Evolutionary conservation across 257 asterid genomes (phyloP).

Genomic region (Echites panduratus): DNA sequence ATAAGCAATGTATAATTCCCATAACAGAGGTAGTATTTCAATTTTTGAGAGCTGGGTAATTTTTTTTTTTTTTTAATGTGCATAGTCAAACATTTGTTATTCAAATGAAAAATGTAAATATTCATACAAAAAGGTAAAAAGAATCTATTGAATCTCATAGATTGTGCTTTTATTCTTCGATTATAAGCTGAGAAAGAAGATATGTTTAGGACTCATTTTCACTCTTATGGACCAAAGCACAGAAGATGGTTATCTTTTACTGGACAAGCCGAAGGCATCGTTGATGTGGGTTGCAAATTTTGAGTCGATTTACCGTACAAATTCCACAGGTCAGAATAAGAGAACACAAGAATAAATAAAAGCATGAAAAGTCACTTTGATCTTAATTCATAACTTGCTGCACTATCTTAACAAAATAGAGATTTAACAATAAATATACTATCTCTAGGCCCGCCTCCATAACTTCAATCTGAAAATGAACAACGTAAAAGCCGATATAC

Average conservation of each 20-base stretch:
- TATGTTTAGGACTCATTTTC: neutral
- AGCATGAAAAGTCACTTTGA: neutral
- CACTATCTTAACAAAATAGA: too few relatives aligned
- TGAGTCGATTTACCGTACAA: too few relatives aligned
- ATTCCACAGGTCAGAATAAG: neutral
- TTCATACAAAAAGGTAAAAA: neutral
- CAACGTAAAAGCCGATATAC: neutral
- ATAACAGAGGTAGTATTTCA: neutral
- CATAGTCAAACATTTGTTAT: neutral
- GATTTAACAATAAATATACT: too few relatives aligned
- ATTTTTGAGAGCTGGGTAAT: neutral
- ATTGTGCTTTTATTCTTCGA: neutral
- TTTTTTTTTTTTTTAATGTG: neutral
- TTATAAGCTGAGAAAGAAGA: neutral
- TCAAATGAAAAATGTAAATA: neutral
- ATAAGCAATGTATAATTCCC: neutral
- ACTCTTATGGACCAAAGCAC: neutral
- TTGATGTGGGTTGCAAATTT: too few relatives aligned
- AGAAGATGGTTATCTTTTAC: neutral
- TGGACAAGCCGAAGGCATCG: neutral
- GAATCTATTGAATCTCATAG: neutral
- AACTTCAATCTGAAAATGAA: neutral
- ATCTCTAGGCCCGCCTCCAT: neutral
- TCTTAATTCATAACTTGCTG: neutral
- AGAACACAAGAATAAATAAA: neutral